Conservation (phyloP, 495 filamentous ascomycete species). For the Staphylotrichum tortipilum region DNA sequence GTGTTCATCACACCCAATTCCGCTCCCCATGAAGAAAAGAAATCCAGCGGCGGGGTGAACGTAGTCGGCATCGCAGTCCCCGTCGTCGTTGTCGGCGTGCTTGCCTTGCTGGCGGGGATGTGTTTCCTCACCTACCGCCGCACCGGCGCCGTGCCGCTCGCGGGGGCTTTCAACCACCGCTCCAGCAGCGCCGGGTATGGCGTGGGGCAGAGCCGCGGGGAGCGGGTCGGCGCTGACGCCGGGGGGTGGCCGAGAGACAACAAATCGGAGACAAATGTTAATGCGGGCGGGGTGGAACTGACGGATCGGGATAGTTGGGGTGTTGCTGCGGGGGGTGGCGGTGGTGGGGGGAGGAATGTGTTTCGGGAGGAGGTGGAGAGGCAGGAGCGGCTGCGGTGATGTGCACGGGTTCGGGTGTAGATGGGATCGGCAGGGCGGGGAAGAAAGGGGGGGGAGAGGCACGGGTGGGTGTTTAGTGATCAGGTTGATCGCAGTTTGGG, state of each 20-base stretch:
- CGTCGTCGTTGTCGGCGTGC: constrained; percentile 8
- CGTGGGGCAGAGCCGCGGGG: constrained; percentile 16
- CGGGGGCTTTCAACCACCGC: constrained; percentile 5
- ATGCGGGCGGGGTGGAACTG: constrained; percentile 23
- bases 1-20: constrained; percentile 10
- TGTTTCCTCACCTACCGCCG: constrained; percentile 12
- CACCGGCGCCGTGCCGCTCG: constrained; percentile 9
- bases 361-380: constrained; percentile 29
- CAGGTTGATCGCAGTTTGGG: no score
- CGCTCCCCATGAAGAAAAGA: neutral
- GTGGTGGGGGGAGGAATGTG: constrained; percentile 19
- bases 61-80: constrained; percentile 19
- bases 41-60: neutral
- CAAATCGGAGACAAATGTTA: constrained; percentile 10
- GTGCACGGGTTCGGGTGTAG: neutral
- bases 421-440: neutral
- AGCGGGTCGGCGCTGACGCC: constrained; percentile 10
- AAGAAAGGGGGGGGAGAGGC: no score
- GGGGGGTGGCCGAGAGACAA: neutral
- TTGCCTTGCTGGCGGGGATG: constrained; percentile 8
- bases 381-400: constrained; percentile 19
- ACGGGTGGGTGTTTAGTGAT: no score
- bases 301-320: constrained; percentile 29
- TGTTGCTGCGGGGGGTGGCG: constrained; percentile 16
- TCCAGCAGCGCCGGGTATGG: constrained; percentile 19